Base-by-base conservation (phyloP, 768 basidiomycete genomes). In the Baorangia bicolor region DNA sequence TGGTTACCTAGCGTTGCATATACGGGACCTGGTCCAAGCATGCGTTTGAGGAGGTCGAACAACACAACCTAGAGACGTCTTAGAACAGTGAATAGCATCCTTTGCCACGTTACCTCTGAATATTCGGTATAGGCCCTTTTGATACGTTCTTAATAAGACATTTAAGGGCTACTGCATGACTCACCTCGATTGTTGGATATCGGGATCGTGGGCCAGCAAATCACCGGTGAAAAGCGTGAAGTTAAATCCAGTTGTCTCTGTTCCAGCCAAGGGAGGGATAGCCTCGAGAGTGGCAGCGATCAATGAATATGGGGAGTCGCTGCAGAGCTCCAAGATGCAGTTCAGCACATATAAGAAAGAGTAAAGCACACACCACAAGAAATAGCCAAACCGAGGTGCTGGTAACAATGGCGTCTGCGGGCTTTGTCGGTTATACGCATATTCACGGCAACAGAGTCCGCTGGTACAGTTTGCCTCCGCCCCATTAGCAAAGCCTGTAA, bases 1-100 rank as follows among this genome's bases (percentile, higher is more conserved):
- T 92, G 89, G 66, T 92, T 92, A 10, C 89, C 89, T 10, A 91
- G 73, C 0, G 85, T 81, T 28, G 86, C 83, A 59, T 90, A 92
- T 3, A 90, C 80, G n/a, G 89, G 87, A 0, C 87, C 86, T 14
- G 79, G 75, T 16, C 82, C 83, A 30, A 90, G 76, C 61, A 77
- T 76, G 16, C 75, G 75, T 68, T 81, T 86, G 71, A 89, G 80
- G 34, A 91, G 75, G 58, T 85, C 86, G 64, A 81, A 91, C 21
- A 90, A 54, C 2, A 87, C 71, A 1, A 84, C 78, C 86, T 88
- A 57, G 20, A 43, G 7, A 55, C 25, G 25, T 42, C 35, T 63
- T 21, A 66, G 57, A 50, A 40, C 11, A 38, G n/a, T 25, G 30
- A 42, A 42, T n/a, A 27, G 8, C 11, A 50, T n/a, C 16, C 2